These are phyloP conservation scores for Euphorbia celastroides DNA, from an alignment of 441 rosid genomes.

Conservation along the genomic window DNA sequence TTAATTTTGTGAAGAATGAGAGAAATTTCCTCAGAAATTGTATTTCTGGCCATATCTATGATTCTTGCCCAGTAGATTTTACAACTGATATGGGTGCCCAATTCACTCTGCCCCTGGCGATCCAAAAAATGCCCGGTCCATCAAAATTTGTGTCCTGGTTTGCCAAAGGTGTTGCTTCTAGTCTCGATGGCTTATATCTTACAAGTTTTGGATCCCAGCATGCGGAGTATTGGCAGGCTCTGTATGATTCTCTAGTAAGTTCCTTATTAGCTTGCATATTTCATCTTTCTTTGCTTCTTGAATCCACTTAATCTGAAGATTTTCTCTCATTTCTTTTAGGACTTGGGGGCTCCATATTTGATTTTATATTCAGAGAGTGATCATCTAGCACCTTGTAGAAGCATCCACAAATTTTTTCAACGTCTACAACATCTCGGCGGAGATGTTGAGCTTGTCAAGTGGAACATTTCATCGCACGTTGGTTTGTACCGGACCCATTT, in stretches of 20 bases:
- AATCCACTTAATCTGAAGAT: constrained; percentile 11
- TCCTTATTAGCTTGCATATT: constrained; percentile 8
- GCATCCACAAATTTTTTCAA: constrained; percentile 47
- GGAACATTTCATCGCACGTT: constrained; percentile 65
- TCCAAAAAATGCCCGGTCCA: constrained; percentile 64
- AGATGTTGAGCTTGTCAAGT: constrained; percentile 71
- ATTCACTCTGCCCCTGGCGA: constrained; percentile 58
- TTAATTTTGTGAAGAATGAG: constrained; percentile 45
- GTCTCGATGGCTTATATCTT: constrained; percentile 74
- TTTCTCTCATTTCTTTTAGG: constrained; percentile 32
- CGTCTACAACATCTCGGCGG: constrained; percentile 66
- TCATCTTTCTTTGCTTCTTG: constrained; percentile 8
- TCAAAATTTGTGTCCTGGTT: constrained; percentile 68
- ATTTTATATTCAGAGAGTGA: constrained; percentile 80
- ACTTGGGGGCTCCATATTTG: constrained; percentile 81
- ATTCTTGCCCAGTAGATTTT: constrained; percentile 84
- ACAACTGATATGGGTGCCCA: constrained; percentile 70
- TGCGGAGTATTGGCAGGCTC: constrained; percentile 76
- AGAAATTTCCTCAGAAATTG: constrained; percentile 62
- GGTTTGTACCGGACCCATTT: constrained; percentile 38
- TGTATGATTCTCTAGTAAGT: constrained; percentile 78
- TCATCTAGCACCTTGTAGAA: constrained; percentile 55
- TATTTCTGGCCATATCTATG: constrained; percentile 77
- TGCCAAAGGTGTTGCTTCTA: constrained; percentile 67
- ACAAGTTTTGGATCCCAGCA: constrained; percentile 86